Evolutionary conservation across 2,329 filamentous ascomycete genomes (phyloP), one percentile per base, ranked within the genome.

Genomic region (Colletotrichum sansevieriae): DNA sequence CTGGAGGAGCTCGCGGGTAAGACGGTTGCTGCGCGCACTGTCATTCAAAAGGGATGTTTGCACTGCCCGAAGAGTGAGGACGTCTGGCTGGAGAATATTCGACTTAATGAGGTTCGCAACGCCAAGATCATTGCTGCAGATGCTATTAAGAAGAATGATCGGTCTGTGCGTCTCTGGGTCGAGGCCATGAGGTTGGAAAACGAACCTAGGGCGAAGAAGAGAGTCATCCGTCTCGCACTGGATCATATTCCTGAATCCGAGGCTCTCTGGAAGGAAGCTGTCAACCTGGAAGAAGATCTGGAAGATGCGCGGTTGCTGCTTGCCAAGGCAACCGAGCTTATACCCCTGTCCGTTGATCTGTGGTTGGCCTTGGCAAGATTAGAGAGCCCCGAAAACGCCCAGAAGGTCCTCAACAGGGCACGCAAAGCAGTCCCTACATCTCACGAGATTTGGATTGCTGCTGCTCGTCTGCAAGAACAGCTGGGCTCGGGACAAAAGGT

Each of bases 391-490:
- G 92, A 97, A 73, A 95, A 97, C 75, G 96, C 97, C 1, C 95
- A 97, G 77, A 93, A 95, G 76, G 94, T 99, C 46, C 87, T 99
- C 72, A 99, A 99, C 81, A 95, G 91, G 79, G 97, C 97, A 37
- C 92, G 96, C 72, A 97, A 97, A 82, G 94, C 95, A 2, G 90
- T 97, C 5, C 96, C 96, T 1, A 96, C 94, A 1, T 98, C 94
- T 33, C 89, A 96, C 80, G 95, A 98, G 76, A 94, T 99, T 71
- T 99, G 96, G 96, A 94, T 99, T 76, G 95, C 96, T 9, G 96
- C 95, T 37, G 94, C 94, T 43, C 88, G 95, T 63, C 83, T 99
- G 54, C 94, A 98, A 79, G 94, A 98, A 79, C 94, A 97, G 79
- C 83, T 90, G 33, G 95, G 94, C 25, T 92, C 92, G 71, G 90